Evolutionary conservation across 1,139 yeast genomes (phyloP), one percentile per base, ranked within the genome.

Genomic region (Saccharomyces hybrid): DNA sequence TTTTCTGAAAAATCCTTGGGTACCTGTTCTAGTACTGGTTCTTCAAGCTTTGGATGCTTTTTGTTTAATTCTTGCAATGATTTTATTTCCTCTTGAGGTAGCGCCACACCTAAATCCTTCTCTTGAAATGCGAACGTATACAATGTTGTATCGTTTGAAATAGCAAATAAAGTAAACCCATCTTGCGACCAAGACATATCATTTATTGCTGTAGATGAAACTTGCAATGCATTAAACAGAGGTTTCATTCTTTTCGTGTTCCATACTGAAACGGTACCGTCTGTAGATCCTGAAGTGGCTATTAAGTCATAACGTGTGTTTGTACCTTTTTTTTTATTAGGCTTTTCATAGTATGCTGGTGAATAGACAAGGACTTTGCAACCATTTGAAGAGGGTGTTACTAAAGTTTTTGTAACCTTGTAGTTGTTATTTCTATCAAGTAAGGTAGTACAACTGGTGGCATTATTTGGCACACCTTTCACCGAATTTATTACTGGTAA

Each of bases 181-280:
- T 75, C 73, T 1, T 62, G 60, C 41, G 78, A 75, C 98, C 99
- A 93, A 7, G 79, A 75, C 49, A 91, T 69, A 65, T 93, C 98
- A 2, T 83, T 80, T 9, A 91, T 79, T 1, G 89, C 78, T 47
- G 80, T 77, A 26, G 63, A 63, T 1, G 87, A 80, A 1, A 86
- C 74, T 59, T 88, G 86, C 47, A 81, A 75, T 13, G 91, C 82
- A 2, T 88, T 81, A 48, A 86, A 75, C 25, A 93, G 65, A 0
- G 99, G 99, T 30, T 86, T 75, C 44, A 83, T 81, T 51, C 82
- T 79, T 26, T 83, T 74, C 0, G 96, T 86, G 66, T 87, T 89
- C 99, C 99, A 93, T 5, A 93, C 78, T 0, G 89, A 87, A 46
- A 93, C 71, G 0, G 91, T 80, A 57, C 84, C 84, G 66, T 90